phyloP scores from a whole-genome alignment of 805 yeast species.

The Barnettozyma vustinii region DNA sequence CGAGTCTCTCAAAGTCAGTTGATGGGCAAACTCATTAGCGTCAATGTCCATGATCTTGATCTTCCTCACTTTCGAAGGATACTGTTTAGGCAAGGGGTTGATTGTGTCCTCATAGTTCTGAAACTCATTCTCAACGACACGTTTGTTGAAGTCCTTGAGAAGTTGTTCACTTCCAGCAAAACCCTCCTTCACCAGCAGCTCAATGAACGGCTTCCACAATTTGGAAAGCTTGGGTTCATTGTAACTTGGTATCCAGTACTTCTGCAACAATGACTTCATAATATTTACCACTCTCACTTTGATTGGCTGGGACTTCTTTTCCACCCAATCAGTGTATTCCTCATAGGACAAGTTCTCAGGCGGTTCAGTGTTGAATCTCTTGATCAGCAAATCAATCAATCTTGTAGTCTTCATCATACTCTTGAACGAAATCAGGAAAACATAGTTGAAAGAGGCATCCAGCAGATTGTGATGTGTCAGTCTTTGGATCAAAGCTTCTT shows the following conservation, averaged over 20 bases:
- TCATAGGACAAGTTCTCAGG: constrained; percentile 86
- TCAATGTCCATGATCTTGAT: constrained; percentile 62
- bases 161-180: constrained; percentile 41
- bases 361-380: constrained; percentile 65
- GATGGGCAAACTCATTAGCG: constrained; percentile 74
- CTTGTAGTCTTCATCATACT: constrained; percentile 67
- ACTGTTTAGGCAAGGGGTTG: neutral
- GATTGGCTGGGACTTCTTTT: constrained; percentile 62
- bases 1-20: constrained; percentile 76
- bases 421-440: constrained; percentile 70
- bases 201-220: constrained; percentile 35
- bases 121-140: constrained; percentile 20
- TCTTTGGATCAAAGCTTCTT: constrained; percentile 71
- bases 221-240: constrained; percentile 38
- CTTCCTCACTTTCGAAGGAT: constrained; percentile 27
- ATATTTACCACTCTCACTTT: constrained; percentile 60
- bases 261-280: constrained; percentile 60
- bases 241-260: constrained; percentile 65
- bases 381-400: constrained; percentile 52
- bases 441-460: constrained; percentile 58
- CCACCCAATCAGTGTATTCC: constrained; percentile 74
- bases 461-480: constrained; percentile 66
- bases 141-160: constrained; percentile 31
- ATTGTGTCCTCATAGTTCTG: neutral
- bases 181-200: constrained; percentile 33